These are phyloP conservation scores for Lepidium aucheri DNA, from an alignment of 345 rosid species.

Conservation along the genomic window DNA sequence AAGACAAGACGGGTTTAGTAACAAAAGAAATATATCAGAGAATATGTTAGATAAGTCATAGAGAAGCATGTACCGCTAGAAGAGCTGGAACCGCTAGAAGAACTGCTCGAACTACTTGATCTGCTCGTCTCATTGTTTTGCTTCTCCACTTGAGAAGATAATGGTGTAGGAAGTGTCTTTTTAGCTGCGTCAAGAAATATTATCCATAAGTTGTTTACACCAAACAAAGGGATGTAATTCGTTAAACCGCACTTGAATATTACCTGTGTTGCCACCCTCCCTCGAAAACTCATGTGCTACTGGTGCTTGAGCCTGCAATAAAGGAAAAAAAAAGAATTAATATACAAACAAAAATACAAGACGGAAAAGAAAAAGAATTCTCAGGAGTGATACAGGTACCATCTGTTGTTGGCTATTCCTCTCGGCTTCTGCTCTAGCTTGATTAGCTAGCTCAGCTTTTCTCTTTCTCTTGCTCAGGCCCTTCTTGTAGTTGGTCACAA, in stretches of 20 bases:
- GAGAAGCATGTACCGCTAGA: constrained; percentile 65
- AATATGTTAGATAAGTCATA: background rate
- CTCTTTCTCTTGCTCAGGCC: constrained; percentile 95
- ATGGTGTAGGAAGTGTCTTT: constrained; percentile 35
- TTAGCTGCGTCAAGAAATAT: constrained; percentile 31
- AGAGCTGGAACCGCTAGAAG: constrained; percentile 95
- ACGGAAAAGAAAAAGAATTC: background rate
- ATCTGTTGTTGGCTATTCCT: constrained; percentile 46
- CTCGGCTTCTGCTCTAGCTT: constrained; percentile 68
- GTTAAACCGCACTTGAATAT: background rate
- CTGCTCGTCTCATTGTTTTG: constrained; percentile 56
- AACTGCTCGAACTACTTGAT: constrained; percentile 95
- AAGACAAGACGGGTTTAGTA: background rate
- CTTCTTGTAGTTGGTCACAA: constrained; percentile 90
- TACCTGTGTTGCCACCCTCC: constrained; percentile 59
- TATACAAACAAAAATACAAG: background rate
- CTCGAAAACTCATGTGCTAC: constrained; percentile 39
- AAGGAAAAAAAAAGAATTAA: background rate
- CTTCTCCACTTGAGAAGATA: constrained; percentile 44
- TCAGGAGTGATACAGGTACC: constrained; percentile 33
- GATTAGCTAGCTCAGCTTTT: constrained; percentile 84
- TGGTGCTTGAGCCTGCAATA: constrained; percentile 44
- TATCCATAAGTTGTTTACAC: background rate
- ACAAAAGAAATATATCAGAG: background rate
- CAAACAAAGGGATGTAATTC: background rate